A percentile compares a stretch with the other conserved stretches of the same genome.
These are phyloP conservation scores for Prunella vulgaris DNA, from an alignment of 257 asterid genomes.

Conservation along the genomic window DNA sequence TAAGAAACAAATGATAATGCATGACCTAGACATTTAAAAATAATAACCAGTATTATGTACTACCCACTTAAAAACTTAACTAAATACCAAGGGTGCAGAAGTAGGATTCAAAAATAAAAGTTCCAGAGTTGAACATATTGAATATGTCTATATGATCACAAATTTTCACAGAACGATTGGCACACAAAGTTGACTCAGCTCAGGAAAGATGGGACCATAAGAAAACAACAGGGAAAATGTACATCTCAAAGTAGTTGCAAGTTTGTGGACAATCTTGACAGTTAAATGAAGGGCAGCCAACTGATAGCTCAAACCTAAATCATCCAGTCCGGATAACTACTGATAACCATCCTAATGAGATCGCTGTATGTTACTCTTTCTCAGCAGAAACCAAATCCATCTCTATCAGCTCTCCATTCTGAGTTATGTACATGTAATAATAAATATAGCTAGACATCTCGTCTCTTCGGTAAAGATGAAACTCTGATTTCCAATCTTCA, in stretches of 20 bases:
- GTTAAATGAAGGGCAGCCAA: background rate
- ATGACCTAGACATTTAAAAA: background rate
- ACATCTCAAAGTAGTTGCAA: background rate
- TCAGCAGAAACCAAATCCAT: too few relatives aligned
- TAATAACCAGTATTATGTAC: conserved; percentile 9
- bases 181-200: background rate
- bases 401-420: too few relatives aligned
- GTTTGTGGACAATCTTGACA: background rate
- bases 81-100: too few relatives aligned
- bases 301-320: background rate
- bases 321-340: background rate
- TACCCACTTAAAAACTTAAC: background rate
- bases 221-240: background rate
- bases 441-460: background rate
- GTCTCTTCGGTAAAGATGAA: background rate
- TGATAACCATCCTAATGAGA: background rate
- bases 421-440: too few relatives aligned
- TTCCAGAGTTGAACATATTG: background rate
- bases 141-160: background rate
- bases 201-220: background rate
- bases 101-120: background rate
- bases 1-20: background rate
- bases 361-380: background rate
- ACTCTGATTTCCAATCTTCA: background rate
- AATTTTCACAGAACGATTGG: background rate